phyloP scores from a whole-genome alignment of 2,329 filamentous ascomycete species.

The Claviceps digitariae region DNA sequence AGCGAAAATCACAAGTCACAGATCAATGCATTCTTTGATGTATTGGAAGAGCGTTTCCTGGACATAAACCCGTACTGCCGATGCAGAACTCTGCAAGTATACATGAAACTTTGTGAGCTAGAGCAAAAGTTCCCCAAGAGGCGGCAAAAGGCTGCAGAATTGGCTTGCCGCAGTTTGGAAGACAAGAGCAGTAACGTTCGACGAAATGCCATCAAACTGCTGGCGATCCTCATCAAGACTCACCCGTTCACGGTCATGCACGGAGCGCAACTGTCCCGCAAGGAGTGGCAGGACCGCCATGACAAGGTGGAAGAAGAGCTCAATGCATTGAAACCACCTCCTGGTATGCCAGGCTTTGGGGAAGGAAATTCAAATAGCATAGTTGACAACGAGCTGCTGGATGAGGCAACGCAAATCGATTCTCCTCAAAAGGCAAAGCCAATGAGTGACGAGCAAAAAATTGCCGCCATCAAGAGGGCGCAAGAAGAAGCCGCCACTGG shows the following conservation, averaged over 20 bases:
- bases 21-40: slow-evolving; percentile 93
- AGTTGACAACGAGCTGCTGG: slow-evolving; percentile 65
- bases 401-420: slow-evolving; percentile 75
- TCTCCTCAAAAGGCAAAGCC: slow-evolving; percentile 50
- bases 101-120: slow-evolving; percentile 81
- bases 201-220: slow-evolving; percentile 84
- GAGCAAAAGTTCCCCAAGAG: slow-evolving; percentile 93
- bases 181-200: slow-evolving; percentile 98
- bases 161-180: slow-evolving; percentile 79
- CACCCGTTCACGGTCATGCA: slow-evolving; percentile 91
- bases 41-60: slow-evolving; percentile 88
- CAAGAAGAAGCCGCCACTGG: slow-evolving; percentile 79
- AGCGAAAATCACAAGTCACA: slow-evolving; percentile 90
- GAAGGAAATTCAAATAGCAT: slow-evolving; percentile 53
- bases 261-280: slow-evolving; percentile 69
- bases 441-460: slow-evolving; percentile 70
- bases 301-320: slow-evolving; percentile 76
- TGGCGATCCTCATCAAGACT: slow-evolving; percentile 78
- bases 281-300: slow-evolving; percentile 73
- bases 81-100: slow-evolving; percentile 84
- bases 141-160: slow-evolving; percentile 72
- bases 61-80: slow-evolving; percentile 95
- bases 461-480: slow-evolving; percentile 61
- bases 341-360: slow-evolving; percentile 47
- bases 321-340: slow-evolving; percentile 67